Conservation (phyloP, 768 basidiomycete genomes). For the Stropharia rugosoannulata region DNA sequence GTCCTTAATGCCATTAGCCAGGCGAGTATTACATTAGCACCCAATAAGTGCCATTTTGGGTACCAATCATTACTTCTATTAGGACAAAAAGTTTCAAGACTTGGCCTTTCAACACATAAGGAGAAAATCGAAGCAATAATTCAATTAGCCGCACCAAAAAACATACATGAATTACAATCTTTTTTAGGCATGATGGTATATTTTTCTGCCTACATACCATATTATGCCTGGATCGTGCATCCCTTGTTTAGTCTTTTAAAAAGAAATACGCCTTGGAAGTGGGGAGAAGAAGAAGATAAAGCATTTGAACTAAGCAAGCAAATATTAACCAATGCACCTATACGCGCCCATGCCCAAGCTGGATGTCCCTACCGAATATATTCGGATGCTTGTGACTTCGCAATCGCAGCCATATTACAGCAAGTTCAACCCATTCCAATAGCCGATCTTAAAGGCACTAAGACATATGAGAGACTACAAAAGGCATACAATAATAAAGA, state of each 20-base stretch:
- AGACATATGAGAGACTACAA: neutral
- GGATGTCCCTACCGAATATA: constrained; percentile 9
- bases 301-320: neutral
- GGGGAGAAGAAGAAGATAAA: neutral
- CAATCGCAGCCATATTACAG: neutral
- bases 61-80: neutral
- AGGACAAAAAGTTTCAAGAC: neutral
- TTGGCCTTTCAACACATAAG: neutral
- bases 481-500: neutral
- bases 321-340: neutral
- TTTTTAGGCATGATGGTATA: neutral
- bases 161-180: neutral
- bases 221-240: neutral
- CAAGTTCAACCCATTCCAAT: constrained; percentile 9
- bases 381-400: constrained; percentile 2
- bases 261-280: neutral
- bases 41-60: neutral
- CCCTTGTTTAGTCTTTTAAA: neutral
- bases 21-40: neutral
- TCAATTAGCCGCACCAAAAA: neutral
- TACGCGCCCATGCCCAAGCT: constrained; percentile 1
- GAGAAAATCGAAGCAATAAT: neutral
- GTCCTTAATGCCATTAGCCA: no score
- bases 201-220: constrained; percentile 1
- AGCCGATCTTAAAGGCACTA: constrained; percentile 1